Evolutionary conservation across 2,329 filamentous ascomycete genomes (phyloP).

Genomic region (Fusarium decemcellulare): DNA sequence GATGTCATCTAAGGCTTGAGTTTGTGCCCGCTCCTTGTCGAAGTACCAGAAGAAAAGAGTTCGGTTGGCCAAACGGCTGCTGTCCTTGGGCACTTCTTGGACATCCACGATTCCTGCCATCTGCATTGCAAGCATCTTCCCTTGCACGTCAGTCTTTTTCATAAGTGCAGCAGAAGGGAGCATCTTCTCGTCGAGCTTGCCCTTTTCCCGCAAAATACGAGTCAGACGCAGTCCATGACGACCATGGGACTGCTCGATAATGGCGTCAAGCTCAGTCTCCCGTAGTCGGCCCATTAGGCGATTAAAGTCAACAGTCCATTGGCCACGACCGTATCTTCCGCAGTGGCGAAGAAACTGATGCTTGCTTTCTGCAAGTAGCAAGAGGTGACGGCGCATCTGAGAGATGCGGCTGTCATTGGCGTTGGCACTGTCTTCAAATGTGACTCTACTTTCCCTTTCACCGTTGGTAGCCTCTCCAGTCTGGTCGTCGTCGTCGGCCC

Average conservation of each 20-base stretch:
- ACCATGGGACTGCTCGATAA: slow-evolving; percentile 84
- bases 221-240: slow-evolving; percentile 84
- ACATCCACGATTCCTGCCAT: slow-evolving; percentile 89
- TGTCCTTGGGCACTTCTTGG: slow-evolving; percentile 94
- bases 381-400: slow-evolving; percentile 80
- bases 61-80: slow-evolving; percentile 82
- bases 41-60: slow-evolving; percentile 96
- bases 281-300: slow-evolving; percentile 78
- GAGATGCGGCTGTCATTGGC: slow-evolving; percentile 64
- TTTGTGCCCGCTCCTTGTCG: slow-evolving; percentile 80
- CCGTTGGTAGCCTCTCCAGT: slow-evolving; percentile 49
- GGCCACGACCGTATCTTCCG: slow-evolving; percentile 73
- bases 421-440: slow-evolving; percentile 64
- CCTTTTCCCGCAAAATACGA: slow-evolving; percentile 86
- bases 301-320: slow-evolving; percentile 90
- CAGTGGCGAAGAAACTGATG: slow-evolving; percentile 78
- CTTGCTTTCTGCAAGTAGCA: slow-evolving; percentile 78
- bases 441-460: slow-evolving; percentile 59
- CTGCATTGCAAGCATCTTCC: slow-evolving; percentile 88
- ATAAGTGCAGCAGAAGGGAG: slow-evolving; percentile 86
- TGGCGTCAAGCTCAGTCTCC: slow-evolving; percentile 84
- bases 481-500: slow-evolving; percentile 51
- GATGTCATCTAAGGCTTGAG: slow-evolving; percentile 81
- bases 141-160: slow-evolving; percentile 87
- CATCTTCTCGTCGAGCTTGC: slow-evolving; percentile 95